A percentile compares a stretch with the other conserved stretches of the same genome.
These are phyloP conservation scores for Lentinula sp. DNA, from an alignment of 768 basidiomycete genomes.

Conservation along the genomic window DNA sequence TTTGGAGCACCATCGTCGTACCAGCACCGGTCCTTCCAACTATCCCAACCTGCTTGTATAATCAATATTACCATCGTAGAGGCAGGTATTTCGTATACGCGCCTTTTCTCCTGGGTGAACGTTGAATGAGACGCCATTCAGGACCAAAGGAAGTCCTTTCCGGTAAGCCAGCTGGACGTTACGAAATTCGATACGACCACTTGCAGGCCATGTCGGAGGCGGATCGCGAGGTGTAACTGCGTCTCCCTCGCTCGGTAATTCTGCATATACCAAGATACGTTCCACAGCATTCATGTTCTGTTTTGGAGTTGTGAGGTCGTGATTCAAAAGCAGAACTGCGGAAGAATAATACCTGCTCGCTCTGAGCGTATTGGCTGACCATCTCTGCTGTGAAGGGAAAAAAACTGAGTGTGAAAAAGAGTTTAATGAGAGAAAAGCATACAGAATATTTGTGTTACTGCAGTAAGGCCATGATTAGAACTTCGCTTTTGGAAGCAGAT, in stretches of 20 bases:
- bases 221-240: conserved; percentile 38
- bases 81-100: neutral
- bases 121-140: conserved; percentile 55
- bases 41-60: conserved; percentile 8
- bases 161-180: conserved; percentile 55
- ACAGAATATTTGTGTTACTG: conserved; percentile 45
- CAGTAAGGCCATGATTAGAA: neutral
- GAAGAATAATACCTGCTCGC: conserved; percentile 34
- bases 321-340: too few relatives aligned
- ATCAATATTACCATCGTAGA: neutral
- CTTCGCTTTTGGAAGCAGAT: neutral
- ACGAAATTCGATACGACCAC: conserved; percentile 49
- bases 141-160: conserved; percentile 55
- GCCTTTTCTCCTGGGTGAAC: conserved; percentile 64
- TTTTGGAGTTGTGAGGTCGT: neutral
- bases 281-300: conserved; percentile 68
- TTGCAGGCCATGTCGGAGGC: conserved; percentile 40
- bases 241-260: conserved; percentile 52
- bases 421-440: conserved; percentile 10
- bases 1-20: conserved; percentile 10
- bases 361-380: conserved; percentile 52
- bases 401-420: neutral
- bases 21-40: conserved; percentile 36
- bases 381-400: conserved; percentile 36
- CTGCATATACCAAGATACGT: conserved; percentile 59